Evolutionary conservation across 352 stramenopile genomes (phyloP), one percentile per base, ranked within the genome.

Genomic region (Phytophthora tubulina): DNA sequence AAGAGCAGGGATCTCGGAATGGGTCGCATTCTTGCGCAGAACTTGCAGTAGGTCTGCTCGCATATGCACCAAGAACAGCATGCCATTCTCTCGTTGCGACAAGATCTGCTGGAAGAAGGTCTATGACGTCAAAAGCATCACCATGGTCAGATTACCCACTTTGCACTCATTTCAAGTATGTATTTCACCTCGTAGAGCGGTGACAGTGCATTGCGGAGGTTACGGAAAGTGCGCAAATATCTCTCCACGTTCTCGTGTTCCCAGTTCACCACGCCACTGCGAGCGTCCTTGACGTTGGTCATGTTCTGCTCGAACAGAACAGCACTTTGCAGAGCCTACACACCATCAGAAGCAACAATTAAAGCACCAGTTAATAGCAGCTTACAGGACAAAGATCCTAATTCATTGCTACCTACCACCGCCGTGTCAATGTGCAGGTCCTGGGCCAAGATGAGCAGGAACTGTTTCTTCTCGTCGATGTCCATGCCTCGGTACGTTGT

Each of bases 41-140:
- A 92, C 75, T 58, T 85, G 71, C 11, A 92, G 75, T 11, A 95
- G 54, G 49, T 95, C 88, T 1, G 88, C 84, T 35, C 88, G 82
- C 74, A 95, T 81, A 14, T 94, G 78, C 30, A 95, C 81, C 48
- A 95, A 79, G 63, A 95, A 95, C 17, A 95, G 64, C 88, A 95
- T 95, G 9, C 88, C 88, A 15, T 79, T 87, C 56, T 90, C 80
- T n/a, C 81, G 77, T 61, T 94, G 86, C n/a, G 86, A 92, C 42
- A 95, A 61, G 39, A 95, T 90, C 56, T 95, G 85, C 63, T 93
- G 84, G 67, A 95, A 95, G 41, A 93, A 92, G 3, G 84, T 92
- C 88, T 93, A 75, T 10, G 56, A 44, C 15, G 42, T 5, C 7
- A 49, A 49, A 30, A 5, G 27, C 13, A 36, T 15, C 30, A 53